These are phyloP conservation scores for Irpex sp. DNA, from an alignment of 1,284 basidiomycete species.

Conservation along the genomic window DNA sequence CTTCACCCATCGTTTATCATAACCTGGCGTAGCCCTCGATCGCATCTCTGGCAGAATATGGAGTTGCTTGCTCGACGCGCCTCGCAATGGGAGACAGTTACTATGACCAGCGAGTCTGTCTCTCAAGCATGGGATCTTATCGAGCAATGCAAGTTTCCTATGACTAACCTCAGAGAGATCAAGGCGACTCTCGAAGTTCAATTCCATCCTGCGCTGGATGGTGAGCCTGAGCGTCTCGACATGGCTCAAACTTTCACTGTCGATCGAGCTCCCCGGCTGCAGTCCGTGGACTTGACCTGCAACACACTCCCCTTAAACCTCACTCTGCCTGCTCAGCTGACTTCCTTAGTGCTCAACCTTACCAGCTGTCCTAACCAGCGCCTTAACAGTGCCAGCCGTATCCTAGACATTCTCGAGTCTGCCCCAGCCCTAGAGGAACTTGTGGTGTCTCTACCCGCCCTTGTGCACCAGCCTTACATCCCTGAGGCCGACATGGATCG, in stretches of 20 bases:
- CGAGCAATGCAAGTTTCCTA: conserved; percentile 25
- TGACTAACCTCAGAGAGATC: conserved; percentile 22
- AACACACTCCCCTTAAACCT: conserved; percentile 32
- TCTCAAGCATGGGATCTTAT: conserved; percentile 34
- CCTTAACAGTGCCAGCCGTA: conserved; percentile 21
- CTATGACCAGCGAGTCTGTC: conserved; percentile 26
- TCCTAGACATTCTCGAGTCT: conserved; percentile 25
- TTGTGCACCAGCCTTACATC: conserved; percentile 32
- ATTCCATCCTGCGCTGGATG: conserved; percentile 15
- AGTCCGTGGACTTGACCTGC: conserved; percentile 29
- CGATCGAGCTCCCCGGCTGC: conserved; percentile 33
- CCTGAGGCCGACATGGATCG: conserved; percentile 25
- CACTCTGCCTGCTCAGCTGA: conserved; percentile 36
- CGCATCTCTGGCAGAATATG: conserved; percentile 31
- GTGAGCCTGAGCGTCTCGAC: conserved; percentile 3
- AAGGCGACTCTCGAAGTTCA: conserved; percentile 17
- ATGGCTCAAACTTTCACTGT: conserved; percentile 28
- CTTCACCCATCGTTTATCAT: conserved; percentile 44
- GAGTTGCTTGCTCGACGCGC: conserved; percentile 36
- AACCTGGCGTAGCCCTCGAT: conserved; percentile 18
- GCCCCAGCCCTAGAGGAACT: conserved; percentile 34
- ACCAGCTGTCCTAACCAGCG: conserved; percentile 13
- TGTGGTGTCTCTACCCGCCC: conserved; percentile 36
- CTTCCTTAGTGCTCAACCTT: conserved; percentile 31
- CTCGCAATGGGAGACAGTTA: conserved; percentile 42